Evolutionary conservation across 768 basidiomycete species (phyloP).

Genomic region (Lactarius indigo): DNA sequence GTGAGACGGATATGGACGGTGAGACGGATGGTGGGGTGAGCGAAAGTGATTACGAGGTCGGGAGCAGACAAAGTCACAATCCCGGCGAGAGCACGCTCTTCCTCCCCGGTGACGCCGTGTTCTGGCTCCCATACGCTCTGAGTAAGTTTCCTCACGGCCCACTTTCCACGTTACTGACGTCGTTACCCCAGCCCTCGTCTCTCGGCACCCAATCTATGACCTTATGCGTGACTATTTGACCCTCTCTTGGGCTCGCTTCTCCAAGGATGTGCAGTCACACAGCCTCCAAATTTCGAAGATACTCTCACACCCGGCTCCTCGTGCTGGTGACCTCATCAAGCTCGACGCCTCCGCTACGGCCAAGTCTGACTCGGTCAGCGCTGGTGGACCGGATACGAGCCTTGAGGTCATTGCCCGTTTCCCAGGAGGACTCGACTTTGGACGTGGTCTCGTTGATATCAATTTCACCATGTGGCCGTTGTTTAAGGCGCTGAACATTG

Average conservation of each 20-base stretch:
- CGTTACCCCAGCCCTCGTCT: constrained; percentile 67
- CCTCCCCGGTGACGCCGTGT: constrained; percentile 84
- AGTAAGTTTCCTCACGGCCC: constrained; percentile 48
- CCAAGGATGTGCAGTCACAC: constrained; percentile 91
- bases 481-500: constrained; percentile 88
- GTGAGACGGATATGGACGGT: constrained; percentile 68
- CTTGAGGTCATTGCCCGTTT: constrained; percentile 87
- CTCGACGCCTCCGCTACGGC: constrained; percentile 71
- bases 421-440: constrained; percentile 92
- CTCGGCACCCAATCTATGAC: constrained; percentile 91
- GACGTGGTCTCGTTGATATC: constrained; percentile 85
- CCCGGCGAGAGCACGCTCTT: constrained; percentile 88
- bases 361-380: constrained; percentile 42
- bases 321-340: constrained; percentile 81
- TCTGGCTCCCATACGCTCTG: constrained; percentile 92
- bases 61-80: constrained; percentile 71
- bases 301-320: constrained; percentile 81
- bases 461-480: constrained; percentile 98
- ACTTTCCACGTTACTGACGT: constrained; percentile 17
- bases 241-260: constrained; percentile 92
- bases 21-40: constrained; percentile 73
- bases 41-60: constrained; percentile 83
- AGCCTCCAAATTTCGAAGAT: constrained; percentile 88
- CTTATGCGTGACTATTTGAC: constrained; percentile 94
- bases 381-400: constrained; percentile 38